Percentiles rank a stretch among this genome's conserved stretches.
Conservation (phyloP, 768 basidiomycete species). For the Crucibulum laeve region DNA sequence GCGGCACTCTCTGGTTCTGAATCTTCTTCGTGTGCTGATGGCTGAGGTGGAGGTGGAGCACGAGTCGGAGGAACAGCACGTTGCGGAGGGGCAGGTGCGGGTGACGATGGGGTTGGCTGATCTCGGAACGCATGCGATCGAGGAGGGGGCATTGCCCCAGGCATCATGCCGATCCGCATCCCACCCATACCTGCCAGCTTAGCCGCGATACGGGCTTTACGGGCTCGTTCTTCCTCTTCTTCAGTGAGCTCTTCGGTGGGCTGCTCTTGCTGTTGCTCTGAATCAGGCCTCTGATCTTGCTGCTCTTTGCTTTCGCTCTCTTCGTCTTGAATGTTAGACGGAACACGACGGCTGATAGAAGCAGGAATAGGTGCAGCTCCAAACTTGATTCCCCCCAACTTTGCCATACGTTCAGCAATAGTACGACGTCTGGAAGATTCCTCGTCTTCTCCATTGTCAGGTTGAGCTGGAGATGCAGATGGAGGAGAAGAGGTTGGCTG, state of each 20-base stretch:
- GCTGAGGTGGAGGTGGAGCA: constrained; percentile 23
- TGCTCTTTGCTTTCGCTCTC: too few species aligned
- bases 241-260: constrained; percentile 24
- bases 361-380: constrained; percentile 56
- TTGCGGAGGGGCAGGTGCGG: constrained; percentile 11
- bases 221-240: constrained; percentile 61
- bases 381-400: constrained; percentile 80
- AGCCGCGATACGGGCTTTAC: constrained; percentile 48
- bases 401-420: constrained; percentile 94
- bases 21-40: constrained; percentile 30
- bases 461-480: constrained; percentile 20
- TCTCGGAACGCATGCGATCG: constrained; percentile 20
- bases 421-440: constrained; percentile 57
- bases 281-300: too few species aligned
- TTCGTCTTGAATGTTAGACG: constrained; percentile 27
- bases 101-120: constrained; percentile 9
- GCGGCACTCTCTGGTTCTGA: constrained; percentile 41
- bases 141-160: constrained; percentile 29
- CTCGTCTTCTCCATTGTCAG: constrained; percentile 35
- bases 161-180: constrained; percentile 56
- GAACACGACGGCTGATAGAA: constrained; percentile 30
- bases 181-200: constrained; percentile 55
- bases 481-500: constrained; percentile 8
- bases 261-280: constrained; percentile 7
- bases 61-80: constrained; percentile 20